Conservation (phyloP, 1,139 yeast species). For the Pichia sp. region DNA sequence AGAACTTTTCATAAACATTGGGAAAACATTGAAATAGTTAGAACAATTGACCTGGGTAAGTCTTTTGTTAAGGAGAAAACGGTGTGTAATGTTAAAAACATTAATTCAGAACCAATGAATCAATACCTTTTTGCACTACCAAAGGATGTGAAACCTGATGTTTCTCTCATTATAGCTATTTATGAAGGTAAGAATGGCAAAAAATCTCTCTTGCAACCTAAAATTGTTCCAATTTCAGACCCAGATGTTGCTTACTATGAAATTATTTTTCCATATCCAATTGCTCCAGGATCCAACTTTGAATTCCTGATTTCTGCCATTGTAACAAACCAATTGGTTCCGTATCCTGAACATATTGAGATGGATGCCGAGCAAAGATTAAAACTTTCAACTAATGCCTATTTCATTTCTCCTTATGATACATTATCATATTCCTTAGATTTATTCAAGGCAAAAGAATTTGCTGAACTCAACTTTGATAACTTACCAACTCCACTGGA, state of each 20-base stretch:
- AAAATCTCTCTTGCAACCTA: slow-evolving; percentile 27
- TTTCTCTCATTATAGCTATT: slow-evolving; percentile 45
- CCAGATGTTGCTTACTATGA: slow-evolving; percentile 37
- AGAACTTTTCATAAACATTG: slow-evolving; percentile 29
- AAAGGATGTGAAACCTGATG: slow-evolving; percentile 33
- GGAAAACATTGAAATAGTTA: slow-evolving; percentile 40
- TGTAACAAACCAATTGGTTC: slow-evolving; percentile 42
- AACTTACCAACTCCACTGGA: slow-evolving; percentile 6
- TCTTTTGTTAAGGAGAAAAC: slow-evolving; percentile 63
- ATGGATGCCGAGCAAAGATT: slow-evolving; percentile 62
- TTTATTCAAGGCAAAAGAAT: slow-evolving; percentile 48
- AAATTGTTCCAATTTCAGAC: slow-evolving; percentile 31
- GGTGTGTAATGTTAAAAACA: slow-evolving; percentile 52
- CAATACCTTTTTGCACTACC: slow-evolving; percentile 52
- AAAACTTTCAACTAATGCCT: slow-evolving; percentile 44
- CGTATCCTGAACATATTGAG: slow-evolving; percentile 58
- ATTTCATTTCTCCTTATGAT: slow-evolving; percentile 56
- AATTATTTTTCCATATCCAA: slow-evolving; percentile 54
- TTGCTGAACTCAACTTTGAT: slow-evolving; percentile 31
- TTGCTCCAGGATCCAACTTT: slow-evolving; percentile 54
- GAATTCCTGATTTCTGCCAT: slow-evolving; percentile 50
- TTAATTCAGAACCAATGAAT: slow-evolving; percentile 45
- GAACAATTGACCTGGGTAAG: slow-evolving; percentile 57
- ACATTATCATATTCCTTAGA: slow-evolving; percentile 47
- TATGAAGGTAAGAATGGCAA: slow-evolving; percentile 31